Conservation (phyloP, 768 basidiomycete species). For the Tulasnella sp. region DNA sequence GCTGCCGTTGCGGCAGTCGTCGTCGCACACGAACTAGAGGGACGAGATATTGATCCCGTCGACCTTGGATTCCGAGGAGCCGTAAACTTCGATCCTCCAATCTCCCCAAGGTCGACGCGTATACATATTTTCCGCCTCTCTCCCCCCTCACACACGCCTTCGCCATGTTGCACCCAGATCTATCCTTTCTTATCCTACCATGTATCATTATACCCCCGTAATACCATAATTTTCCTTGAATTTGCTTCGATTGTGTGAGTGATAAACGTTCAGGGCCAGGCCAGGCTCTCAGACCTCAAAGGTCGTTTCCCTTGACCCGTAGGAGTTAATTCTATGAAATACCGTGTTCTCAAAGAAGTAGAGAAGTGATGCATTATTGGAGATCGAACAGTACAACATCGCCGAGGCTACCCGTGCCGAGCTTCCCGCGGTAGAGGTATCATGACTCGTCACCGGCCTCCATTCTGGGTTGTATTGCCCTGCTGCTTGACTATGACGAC, state of each 20-base stretch:
- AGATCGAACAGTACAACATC: not conserved
- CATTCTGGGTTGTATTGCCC: not conserved
- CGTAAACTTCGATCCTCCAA: not conserved
- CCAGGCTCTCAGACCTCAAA: too few relatives aligned
- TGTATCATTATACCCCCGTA: not conserved
- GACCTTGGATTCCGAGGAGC: not conserved
- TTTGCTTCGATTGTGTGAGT: not conserved
- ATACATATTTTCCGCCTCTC: not conserved
- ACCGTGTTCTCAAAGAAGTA: too few relatives aligned
- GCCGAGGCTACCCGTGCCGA: too few relatives aligned
- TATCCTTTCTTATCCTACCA: not conserved
- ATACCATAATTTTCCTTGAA: not conserved
- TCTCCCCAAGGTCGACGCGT: not conserved
- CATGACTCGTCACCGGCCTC: not conserved
- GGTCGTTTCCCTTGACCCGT: too few relatives aligned
- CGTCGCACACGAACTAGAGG: constrained; percentile 4
- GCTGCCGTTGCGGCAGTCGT: constrained; percentile 28
- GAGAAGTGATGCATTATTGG: not conserved
- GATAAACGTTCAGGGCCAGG: too few relatives aligned
- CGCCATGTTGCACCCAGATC: not conserved
- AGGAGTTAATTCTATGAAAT: not conserved
- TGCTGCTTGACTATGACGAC: not conserved
- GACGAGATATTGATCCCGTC: not conserved
- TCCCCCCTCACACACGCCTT: too few relatives aligned
- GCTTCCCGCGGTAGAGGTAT: not conserved